Percentiles rank a stretch among this genome's conserved stretches.
Conservation (phyloP, 1,284 basidiomycete genomes). For the Marasmius tenuissimus region DNA sequence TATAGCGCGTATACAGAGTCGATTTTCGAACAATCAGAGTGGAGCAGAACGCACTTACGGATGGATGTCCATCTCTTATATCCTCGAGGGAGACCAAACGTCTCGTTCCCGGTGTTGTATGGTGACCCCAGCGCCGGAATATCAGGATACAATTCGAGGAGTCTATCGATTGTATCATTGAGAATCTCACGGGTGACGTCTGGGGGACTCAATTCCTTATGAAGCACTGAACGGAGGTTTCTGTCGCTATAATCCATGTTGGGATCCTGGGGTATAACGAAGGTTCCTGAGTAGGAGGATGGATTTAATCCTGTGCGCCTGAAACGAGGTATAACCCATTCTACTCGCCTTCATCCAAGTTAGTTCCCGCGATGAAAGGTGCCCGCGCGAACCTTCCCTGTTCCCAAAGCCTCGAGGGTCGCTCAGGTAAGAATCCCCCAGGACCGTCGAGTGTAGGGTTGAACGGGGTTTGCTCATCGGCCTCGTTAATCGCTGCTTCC, state of each 20-base stretch:
- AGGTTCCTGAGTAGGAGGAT: background rate
- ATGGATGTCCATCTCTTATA: constrained; percentile 47
- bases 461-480: constrained; percentile 1
- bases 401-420: constrained; percentile 8
- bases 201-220: constrained; percentile 1
- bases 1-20: constrained; percentile 12
- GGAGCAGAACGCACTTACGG: constrained; percentile 19
- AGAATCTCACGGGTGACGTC: background rate
- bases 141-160: constrained; percentile 20
- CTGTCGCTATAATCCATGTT: constrained; percentile 9
- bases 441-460: constrained; percentile 17
- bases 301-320: background rate
- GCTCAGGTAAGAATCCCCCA: constrained; percentile 10
- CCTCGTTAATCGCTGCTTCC: background rate
- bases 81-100: constrained; percentile 20
- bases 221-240: background rate
- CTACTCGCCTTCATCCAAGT: constrained; percentile 12
- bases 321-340: background rate
- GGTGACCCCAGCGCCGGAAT: constrained; percentile 21
- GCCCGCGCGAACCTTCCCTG: constrained; percentile 3
- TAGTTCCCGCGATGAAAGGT: constrained; percentile 11
- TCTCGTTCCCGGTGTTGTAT: constrained; percentile 22
- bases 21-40: background rate
- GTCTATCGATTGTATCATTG: background rate
- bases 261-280: constrained; percentile 1